Base-by-base conservation (phyloP, 768 basidiomycete genomes). In the Russula olivacea region DNA sequence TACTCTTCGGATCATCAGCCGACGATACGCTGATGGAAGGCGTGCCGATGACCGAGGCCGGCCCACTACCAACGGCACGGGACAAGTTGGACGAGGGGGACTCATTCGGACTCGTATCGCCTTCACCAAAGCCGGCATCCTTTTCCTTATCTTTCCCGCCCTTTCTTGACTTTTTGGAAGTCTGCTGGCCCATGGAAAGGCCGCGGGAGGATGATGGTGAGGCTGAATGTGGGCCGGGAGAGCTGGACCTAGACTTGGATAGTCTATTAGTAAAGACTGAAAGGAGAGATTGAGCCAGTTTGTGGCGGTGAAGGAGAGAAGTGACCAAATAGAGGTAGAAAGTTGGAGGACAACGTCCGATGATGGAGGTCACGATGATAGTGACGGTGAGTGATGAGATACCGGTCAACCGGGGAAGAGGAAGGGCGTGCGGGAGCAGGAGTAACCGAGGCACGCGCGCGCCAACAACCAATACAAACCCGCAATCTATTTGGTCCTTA, bases 231-330 rank as follows among this genome's bases (percentile, higher is more conserved):
- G 85, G 84, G 73, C 83, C 83, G 41, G 87, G 85, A 60, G 88
- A 89, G 72, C 87, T 85, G 43, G 85, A 79, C 77, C 89, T 80
- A 69, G 84, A 82, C 81, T 82, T 86, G 68, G 85, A 81, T 61
- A 88, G 79, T 74, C 87, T 80, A 65, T 84, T 85, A 65, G 87
- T 80, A 66, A 91, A 82, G 48, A 84, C 87, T 71, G 89, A 87
- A 72, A 91, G 79, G 53, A 91, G 81, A 71, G 88, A 86, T 52
- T 88, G 88, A 77, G 89, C 89, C 89, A 91, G 88, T 73, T 81
- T 89, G 78, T 62, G 69, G 55, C 61, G 47, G 28, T 65, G 59
- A 43, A 50, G 59, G 50, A 38, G 47, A 59, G 45, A 21, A 38
- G 53, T n/a, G 63, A 32, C 45, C 21, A 55, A 28, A 58, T 45